Percentiles rank a stretch among this genome's conserved stretches.
Conservation (phyloP, 2,329 filamentous ascomycete genomes). For the Pyrenophora teres region DNA sequence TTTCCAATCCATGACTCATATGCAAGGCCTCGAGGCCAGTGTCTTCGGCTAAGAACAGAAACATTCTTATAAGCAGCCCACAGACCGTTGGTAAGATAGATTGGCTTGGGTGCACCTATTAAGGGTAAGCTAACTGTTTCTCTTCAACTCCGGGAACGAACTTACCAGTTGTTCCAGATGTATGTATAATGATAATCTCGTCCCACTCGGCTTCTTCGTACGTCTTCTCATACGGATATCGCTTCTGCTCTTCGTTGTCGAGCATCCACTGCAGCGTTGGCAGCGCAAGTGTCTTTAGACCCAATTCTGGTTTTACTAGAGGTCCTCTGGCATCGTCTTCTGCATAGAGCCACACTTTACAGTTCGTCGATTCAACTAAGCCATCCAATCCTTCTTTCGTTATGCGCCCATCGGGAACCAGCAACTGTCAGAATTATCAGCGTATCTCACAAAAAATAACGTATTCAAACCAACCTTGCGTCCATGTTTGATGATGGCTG, state of each 20-base stretch:
- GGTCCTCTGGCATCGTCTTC: not conserved
- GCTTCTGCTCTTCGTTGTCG: not conserved
- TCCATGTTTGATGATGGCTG: not conserved
- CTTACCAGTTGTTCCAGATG: conserved; percentile 25
- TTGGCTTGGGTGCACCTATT: too few relatives aligned
- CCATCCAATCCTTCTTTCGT: not conserved
- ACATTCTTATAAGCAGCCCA: not conserved
- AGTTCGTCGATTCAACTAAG: not conserved
- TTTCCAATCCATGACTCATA: conserved; percentile 20
- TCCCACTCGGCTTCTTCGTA: conserved; percentile 20
- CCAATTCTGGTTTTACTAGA: not conserved
- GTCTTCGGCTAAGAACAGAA: conserved; percentile 4
- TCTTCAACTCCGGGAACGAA: too few relatives aligned
- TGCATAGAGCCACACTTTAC: not conserved
- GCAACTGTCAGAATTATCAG: not conserved
- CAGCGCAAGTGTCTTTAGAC: not conserved
- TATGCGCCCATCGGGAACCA: not conserved
- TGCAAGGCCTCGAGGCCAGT: conserved; percentile 22
- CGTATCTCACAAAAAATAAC: not conserved
- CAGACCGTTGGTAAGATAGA: too few relatives aligned
- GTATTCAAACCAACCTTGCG: not conserved
- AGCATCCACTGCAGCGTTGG: conserved; percentile 1
- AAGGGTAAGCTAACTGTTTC: too few relatives aligned
- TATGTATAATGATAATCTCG: conserved; percentile 24
- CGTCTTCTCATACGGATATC: conserved; percentile 17